Base-by-base conservation (phyloP, 257 asterid genomes). In the Primulina eburnea region DNA sequence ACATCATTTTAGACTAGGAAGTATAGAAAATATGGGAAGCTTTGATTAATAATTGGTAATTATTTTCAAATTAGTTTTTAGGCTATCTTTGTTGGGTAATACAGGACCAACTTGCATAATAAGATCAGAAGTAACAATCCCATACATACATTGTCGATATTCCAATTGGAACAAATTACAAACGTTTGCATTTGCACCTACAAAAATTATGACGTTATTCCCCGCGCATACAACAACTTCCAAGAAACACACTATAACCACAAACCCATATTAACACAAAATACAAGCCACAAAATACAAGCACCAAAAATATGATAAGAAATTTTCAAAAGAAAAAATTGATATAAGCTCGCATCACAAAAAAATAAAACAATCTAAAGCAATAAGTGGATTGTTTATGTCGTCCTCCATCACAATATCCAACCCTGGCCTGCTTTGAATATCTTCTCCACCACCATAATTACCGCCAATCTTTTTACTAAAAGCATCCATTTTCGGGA, bases 291-390 rank as follows among this genome's bases (percentile, higher is more conserved):
- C 18, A 50, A 50, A 50, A 50, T 14, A 50, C 57, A 50, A 14
- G 55, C 55, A 7, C 18, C 16, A 50, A 50, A 47, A 14, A 50
- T 50, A 4, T 14, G 2, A 43, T 43, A 3, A 43, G 4, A 5
- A 43, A 0, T 43, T 43, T 12, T 43, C 17, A 10, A 7, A 37
- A 8, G 0, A 37, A 37, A 37, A 7, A 37, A 8, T 2, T 37
- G 43, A 40, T 40, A 40, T 3, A 12, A 47, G n/a, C 14, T 4
- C 17, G 8, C 20, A 16, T 73, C 55, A 90, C 60, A 90, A 82
- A 64, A 90, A 90, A 76, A 90, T 90, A 73, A 90, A 90, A 74
- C 96, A 90, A 74, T 90, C 97, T 87, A 90, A 75, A 20, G 97
- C 94, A 66, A 90, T 86, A 5, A 62, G 90, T 38, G 97, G 96